Evolutionary conservation across 2,329 filamentous ascomycete species (phyloP).

Genomic region (Fusarium sororula): DNA sequence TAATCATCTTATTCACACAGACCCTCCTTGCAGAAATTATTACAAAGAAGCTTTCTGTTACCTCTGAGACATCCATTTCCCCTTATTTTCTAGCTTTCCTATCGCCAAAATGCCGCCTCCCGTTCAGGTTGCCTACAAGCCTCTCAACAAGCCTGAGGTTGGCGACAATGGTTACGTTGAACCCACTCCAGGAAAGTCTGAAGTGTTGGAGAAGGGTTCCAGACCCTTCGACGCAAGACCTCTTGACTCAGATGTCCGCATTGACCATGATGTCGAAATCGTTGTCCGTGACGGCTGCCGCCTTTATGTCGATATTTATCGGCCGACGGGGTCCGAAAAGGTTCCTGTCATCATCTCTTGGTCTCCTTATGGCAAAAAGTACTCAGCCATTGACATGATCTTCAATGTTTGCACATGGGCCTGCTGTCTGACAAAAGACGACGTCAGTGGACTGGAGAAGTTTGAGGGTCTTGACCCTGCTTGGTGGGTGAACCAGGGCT

Average conservation of each 20-base stretch:
- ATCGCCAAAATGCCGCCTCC: constrained; percentile 24
- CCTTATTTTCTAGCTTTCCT: too few species aligned
- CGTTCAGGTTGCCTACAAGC: constrained; percentile 38
- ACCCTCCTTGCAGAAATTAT: background rate
- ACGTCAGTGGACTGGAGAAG: constrained; percentile 21
- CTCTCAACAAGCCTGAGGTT: constrained; percentile 30
- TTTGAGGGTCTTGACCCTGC: constrained; percentile 26
- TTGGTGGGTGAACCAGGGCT: constrained; percentile 20
- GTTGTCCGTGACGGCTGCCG: constrained; percentile 33
- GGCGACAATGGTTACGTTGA: constrained; percentile 34
- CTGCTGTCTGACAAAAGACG: constrained; percentile 23
- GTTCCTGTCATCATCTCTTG: constrained; percentile 31
- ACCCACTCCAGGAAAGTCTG: constrained; percentile 27
- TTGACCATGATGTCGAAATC: constrained; percentile 38
- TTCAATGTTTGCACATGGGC: constrained; percentile 32
- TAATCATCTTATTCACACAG: background rate
- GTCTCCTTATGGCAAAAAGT: constrained; percentile 37
- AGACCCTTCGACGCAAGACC: constrained; percentile 31
- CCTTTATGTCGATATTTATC: constrained; percentile 28
- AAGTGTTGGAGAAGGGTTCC: constrained; percentile 31
- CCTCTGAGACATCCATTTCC: rapidly evolving
- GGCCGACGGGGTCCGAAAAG: background rate
- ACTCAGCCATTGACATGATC: constrained; percentile 31
- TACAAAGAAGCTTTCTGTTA: background rate
- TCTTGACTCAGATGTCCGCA: constrained; percentile 32